Base-by-base conservation (phyloP, 2,329 filamentous ascomycete species). In the Claviceps africana region DNA sequence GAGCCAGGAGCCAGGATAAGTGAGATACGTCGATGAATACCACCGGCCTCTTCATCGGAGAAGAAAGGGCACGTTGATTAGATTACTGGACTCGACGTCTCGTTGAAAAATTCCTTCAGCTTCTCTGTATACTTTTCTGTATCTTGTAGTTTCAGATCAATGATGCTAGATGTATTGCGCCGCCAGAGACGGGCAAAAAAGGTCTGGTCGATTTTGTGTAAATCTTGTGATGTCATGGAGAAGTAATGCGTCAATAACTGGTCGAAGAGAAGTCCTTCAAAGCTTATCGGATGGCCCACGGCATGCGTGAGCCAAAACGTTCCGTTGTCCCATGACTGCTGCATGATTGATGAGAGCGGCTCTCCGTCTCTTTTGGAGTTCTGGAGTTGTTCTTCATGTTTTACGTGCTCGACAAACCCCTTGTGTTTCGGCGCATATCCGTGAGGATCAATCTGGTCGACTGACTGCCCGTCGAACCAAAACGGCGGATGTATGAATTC, bases 401-500 rank as follows among this genome's bases (percentile, higher is more conserved):
- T 40, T 3, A 40, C 2, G 4, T 48, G 35, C 6, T 40, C 19
- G 9, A 40, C 17, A 9, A 40, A 48, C 1, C 10, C 47, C 0
- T 19, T 10, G 17, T 47, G 17, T 33, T 21, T 21, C n/a, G 45
- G 19, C 30, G 11, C n/a, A 19, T 21, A 47, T 21, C 22, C 30
- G 4, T 2, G 5, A 31, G n/a, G 17, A 4, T 47, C 30, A 6
- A 47, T 21, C 7, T 47, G n/a, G 19, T 30, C 47, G 3, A 53
- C 37, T 5, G 51, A 31, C 22, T 33, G 22, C 25, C 54, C 79
- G 67, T 63, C 72, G 25, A 56, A 52, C 54, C 53, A 58, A 21
- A 51, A 54, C 13, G 54, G 57, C 5, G 54, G 46, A 11, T 53
- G 51, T n/a, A 57, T 10, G 30, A 57, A 58, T 51, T 67, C 64